These are phyloP conservation scores for Arxiozyma heterogenica DNA, from an alignment of 1,139 yeast species.

Conservation along the genomic window DNA sequence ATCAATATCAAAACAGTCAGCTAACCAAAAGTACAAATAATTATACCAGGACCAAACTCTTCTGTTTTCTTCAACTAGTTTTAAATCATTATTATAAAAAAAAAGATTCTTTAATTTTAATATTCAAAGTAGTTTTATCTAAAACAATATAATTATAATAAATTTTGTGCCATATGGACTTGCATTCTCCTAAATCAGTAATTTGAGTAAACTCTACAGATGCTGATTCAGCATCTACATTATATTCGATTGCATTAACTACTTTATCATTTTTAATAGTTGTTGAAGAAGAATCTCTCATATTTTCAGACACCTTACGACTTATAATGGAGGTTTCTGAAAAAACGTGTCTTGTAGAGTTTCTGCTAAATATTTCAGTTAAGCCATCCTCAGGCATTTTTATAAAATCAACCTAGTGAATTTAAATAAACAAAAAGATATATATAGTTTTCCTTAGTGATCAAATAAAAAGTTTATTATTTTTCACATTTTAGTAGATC, in stretches of 20 bases:
- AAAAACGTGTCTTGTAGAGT: constrained; percentile 1
- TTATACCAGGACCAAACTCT: constrained; percentile 79
- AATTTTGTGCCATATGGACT: constrained; percentile 14
- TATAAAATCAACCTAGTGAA: no score
- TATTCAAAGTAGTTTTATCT: constrained; percentile 12
- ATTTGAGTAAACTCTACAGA: constrained; percentile 5
- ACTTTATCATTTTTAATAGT: neutral
- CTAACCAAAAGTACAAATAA: constrained; percentile 71
- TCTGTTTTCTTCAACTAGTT: constrained; percentile 55
- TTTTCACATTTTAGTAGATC: no score
- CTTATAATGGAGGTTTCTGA: constrained; percentile 8
- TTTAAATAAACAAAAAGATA: no score
- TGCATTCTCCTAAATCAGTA: constrained; percentile 2
- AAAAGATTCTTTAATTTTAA: constrained; percentile 38
- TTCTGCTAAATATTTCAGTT: constrained; percentile 6
- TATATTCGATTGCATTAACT: neutral
- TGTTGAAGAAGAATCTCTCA: neutral
- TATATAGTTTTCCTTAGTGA: no score
- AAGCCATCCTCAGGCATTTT: constrained; percentile 7
- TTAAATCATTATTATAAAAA: constrained; percentile 62
- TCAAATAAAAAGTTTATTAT: no score
- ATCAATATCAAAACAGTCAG: constrained; percentile 78
- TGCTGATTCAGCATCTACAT: constrained; percentile 3
- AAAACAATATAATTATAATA: constrained; percentile 16
- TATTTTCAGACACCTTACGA: neutral